These are phyloP conservation scores for Aspergillus piperis DNA, from an alignment of 2,329 filamentous ascomycete genomes.

Conservation along the genomic window DNA sequence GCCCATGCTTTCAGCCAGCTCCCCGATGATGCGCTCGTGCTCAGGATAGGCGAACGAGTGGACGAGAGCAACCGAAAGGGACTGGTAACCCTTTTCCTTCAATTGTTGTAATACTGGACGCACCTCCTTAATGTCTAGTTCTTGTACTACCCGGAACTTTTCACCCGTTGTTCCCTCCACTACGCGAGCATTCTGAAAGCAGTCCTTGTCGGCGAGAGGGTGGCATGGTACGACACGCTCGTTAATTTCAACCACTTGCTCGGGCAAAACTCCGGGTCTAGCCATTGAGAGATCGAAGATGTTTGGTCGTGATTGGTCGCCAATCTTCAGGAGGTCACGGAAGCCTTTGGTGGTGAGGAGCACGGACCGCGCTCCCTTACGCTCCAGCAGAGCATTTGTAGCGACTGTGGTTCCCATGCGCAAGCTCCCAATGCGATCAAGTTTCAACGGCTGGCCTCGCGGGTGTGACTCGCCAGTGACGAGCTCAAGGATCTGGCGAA, in stretches of 20 bases:
- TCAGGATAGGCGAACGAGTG: slow-evolving; percentile 88
- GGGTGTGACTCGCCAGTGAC: slow-evolving; percentile 39
- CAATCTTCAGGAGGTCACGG: slow-evolving; percentile 81
- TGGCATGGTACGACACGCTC: slow-evolving; percentile 81
- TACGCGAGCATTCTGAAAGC: slow-evolving; percentile 65
- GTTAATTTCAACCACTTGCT: slow-evolving; percentile 79
- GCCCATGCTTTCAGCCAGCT: slow-evolving; percentile 75
- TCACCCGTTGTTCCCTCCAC: slow-evolving; percentile 61
- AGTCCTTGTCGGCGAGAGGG: slow-evolving; percentile 64
- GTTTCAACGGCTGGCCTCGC: slow-evolving; percentile 36
- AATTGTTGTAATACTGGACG: slow-evolving; percentile 65
- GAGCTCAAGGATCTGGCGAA: slow-evolving; percentile 67
- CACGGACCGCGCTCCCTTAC: slow-evolving; percentile 85
- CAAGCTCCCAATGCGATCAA: slow-evolving; percentile 54
- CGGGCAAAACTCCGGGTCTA: slow-evolving; percentile 83
- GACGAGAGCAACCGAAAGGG: slow-evolving; percentile 84
- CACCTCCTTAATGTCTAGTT: slow-evolving; percentile 57
- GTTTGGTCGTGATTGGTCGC: slow-evolving; percentile 83
- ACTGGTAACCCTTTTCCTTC: slow-evolving; percentile 69
- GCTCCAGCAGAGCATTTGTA: slow-evolving; percentile 84
- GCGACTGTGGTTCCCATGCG: slow-evolving; percentile 94
- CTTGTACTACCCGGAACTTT: slow-evolving; percentile 67
- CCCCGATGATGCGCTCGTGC: slow-evolving; percentile 78
- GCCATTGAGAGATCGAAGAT: slow-evolving; percentile 88
- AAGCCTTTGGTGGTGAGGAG: slow-evolving; percentile 87